Evolutionary conservation across 768 basidiomycete genomes (phyloP).

Genomic region (Candolleomyces efflorescens): DNA sequence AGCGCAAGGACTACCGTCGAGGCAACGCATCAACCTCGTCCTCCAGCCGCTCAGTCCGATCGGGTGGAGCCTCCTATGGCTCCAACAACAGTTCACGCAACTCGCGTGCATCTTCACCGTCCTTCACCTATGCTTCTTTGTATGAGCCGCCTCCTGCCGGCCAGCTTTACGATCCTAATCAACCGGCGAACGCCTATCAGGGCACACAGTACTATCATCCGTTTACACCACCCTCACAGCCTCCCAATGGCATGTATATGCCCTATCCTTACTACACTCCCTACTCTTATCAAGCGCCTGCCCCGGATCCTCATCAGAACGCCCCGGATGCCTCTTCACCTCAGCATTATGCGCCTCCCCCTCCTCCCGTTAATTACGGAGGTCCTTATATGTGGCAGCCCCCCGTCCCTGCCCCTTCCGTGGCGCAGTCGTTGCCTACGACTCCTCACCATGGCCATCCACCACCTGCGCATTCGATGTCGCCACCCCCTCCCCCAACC

Average conservation of each 20-base stretch:
- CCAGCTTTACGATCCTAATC: slow-evolving; percentile 46
- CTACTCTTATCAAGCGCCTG: slow-evolving; percentile 18
- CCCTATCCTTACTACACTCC: slow-evolving; percentile 13
- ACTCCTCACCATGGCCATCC: slow-evolving; percentile 10
- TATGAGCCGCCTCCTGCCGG: slow-evolving; percentile 54
- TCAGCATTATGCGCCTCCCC: slow-evolving; percentile 12
- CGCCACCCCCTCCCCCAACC: slow-evolving; percentile 14
- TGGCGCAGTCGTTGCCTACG: not conserved
- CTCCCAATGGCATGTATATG: slow-evolving; percentile 14
- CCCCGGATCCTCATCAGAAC: slow-evolving; percentile 13
- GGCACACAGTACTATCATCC: slow-evolving; percentile 30
- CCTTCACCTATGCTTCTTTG: slow-evolving; percentile 68
- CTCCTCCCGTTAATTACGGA: slow-evolving; percentile 7
- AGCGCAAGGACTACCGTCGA: slow-evolving; percentile 51
- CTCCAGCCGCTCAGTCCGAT: slow-evolving; percentile 57
- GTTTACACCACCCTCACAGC: slow-evolving; percentile 27
- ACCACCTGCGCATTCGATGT: slow-evolving; percentile 4
- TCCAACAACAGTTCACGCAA: slow-evolving; percentile 61
- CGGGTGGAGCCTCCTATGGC: slow-evolving; percentile 44
- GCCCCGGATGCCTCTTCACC: slow-evolving; percentile 12
- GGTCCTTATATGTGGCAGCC: slow-evolving; percentile 12
- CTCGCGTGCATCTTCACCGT: slow-evolving; percentile 72
- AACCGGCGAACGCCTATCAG: slow-evolving; percentile 21
- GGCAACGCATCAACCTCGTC: slow-evolving; percentile 47
- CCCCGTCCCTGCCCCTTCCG: slow-evolving; percentile 11